Base-by-base conservation (phyloP, 2,329 filamentous ascomycete species). In the Sarocladium kiliense region DNA sequence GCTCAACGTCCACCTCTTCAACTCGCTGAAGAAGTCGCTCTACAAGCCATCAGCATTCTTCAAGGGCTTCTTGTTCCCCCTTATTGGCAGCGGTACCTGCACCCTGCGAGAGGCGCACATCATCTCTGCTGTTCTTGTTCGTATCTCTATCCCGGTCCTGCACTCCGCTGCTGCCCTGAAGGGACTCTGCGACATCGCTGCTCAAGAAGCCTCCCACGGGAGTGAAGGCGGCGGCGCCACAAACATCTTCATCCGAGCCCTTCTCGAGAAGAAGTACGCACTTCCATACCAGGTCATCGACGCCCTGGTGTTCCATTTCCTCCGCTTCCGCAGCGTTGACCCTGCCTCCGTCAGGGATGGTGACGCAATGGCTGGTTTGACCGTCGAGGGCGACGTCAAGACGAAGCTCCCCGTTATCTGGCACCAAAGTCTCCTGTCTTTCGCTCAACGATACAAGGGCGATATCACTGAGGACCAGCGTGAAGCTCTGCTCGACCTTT, bases 21-120 rank as follows among this genome's bases (percentile, higher is more conserved):
- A 95, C 64, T 67, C 91, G 0, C 77, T 99, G 56, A 97, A 97
- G 74, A 96, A 96, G 69, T 85, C 84, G 7, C 79, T 97, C 14
- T 97, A 96, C 77, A 96, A 96, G 70, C 94, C 94, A 6, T 87
- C 90, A 0, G 91, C 92, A 18, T 99, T 96, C 73, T 99, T 99
- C 81, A 96, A 97, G 71, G 94, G 92, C 3, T 85, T 99, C 62
- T 78, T 99, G 16, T 97, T 97, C 67, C 94, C 94, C 1, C 81
- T 99, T 18, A 86, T 96, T 10, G 83, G 82, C 9, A 88, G 86
- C 53, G 89, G 91, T 26, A 91, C 87, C n/a, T 97, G 92, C 74
- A 96, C 92, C 0, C 74, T 97, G 53, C 85, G 92, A 53, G 94
- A 99, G 72, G 94, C 94, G 4, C 86, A 91, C 63, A 97, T 99